These are phyloP conservation scores for Phytopythium mirpurense DNA, from an alignment of 352 stramenopile species.

Conservation along the genomic window DNA sequence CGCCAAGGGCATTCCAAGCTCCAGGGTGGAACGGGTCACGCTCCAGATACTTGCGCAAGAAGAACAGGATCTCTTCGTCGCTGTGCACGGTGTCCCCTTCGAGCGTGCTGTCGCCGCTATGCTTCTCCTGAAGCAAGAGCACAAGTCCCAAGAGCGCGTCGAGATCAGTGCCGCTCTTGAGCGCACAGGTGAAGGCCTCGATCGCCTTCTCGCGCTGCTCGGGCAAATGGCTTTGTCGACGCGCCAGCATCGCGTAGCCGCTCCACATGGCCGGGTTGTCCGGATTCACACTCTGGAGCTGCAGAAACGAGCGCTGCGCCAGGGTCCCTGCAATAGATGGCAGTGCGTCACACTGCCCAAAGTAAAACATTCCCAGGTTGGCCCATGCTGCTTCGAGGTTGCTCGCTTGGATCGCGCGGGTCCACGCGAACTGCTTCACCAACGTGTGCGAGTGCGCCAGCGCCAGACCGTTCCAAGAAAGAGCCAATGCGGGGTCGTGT, in stretches of 20 bases:
- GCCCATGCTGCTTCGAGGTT: conserved; percentile 71
- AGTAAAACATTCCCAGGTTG: conserved; percentile 84
- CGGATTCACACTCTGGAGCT: conserved; percentile 75
- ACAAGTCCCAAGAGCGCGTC: conserved; percentile 69
- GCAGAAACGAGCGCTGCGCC: conserved; percentile 74
- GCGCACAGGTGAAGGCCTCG: conserved; percentile 72
- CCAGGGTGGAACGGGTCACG: conserved; percentile 53
- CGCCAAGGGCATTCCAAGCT: conserved; percentile 62
- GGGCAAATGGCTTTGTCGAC: conserved; percentile 23
- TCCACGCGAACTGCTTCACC: conserved; percentile 80
- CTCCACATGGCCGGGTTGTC: conserved; percentile 86
- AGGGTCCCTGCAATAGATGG: conserved; percentile 22
- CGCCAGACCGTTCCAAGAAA: conserved; percentile 78
- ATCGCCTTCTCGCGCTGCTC: conserved; percentile 43
- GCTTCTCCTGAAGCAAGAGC: conserved; percentile 24
- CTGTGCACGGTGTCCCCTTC: conserved; percentile 14
- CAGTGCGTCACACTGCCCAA: conserved; percentile 30
- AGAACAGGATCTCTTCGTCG: conserved; percentile 54
- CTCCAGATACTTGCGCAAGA: conserved; percentile 77
- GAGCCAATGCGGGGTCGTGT: conserved; percentile 33
- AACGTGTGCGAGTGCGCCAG: conserved; percentile 52
- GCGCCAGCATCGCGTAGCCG: conserved; percentile 75
- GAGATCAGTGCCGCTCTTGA: conserved; percentile 67
- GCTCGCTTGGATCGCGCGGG: conserved; percentile 52
- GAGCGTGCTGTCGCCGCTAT: conserved; percentile 14